Evolutionary conservation across 345 rosid species (phyloP).

Genomic region (Gossypium turneri): DNA sequence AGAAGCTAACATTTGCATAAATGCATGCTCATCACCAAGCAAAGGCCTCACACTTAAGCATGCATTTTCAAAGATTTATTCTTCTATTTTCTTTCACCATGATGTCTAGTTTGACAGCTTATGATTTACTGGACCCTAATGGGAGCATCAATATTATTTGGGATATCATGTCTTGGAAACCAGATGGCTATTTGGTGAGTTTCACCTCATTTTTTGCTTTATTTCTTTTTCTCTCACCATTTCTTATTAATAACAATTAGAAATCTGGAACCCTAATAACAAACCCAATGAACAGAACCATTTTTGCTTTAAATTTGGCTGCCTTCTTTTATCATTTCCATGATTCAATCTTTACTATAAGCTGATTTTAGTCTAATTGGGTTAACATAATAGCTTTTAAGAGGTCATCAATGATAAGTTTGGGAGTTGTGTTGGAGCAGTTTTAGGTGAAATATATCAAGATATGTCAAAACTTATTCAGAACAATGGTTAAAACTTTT

Average conservation of each 20-base stretch:
- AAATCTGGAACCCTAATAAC: no score
- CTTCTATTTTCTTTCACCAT: background rate
- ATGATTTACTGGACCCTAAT: constrained; percentile 61
- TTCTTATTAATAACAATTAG: no score
- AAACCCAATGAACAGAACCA: no score
- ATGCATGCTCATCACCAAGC: background rate
- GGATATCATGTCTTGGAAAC: constrained; percentile 62
- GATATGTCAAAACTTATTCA: no score
- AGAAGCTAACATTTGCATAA: background rate
- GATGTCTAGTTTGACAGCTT: constrained; percentile 24
- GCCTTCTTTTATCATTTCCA: background rate
- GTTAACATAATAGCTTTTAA: no score
- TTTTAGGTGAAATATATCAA: no score
- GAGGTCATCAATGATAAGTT: no score
- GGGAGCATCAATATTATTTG: constrained; percentile 68
- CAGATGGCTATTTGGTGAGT: constrained; percentile 65
- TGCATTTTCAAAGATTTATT: background rate
- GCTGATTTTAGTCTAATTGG: no score
- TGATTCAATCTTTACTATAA: background rate
- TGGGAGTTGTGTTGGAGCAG: no score
- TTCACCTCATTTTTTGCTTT: background rate
- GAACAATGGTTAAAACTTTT: no score
- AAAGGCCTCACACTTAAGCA: background rate
- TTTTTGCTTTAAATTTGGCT: no score
- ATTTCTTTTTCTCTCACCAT: no score